Conservation (phyloP, 345 rosid species). For the Angophora floribunda region DNA sequence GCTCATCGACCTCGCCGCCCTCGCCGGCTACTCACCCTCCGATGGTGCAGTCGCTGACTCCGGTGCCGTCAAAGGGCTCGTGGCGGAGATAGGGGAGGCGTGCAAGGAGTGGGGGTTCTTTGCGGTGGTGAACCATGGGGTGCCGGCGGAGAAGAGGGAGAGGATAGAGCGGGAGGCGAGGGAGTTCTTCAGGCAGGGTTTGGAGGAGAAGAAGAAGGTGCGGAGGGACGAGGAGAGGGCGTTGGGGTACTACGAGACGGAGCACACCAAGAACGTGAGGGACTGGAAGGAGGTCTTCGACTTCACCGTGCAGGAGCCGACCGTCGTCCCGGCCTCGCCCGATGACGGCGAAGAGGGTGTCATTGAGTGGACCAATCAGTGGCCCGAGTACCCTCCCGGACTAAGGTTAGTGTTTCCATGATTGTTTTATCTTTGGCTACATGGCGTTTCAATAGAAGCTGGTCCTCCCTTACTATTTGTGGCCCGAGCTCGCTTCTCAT, state of each 20-base stretch:
- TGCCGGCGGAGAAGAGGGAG: slow-evolving; percentile 12
- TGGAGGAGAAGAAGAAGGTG: slow-evolving; percentile 41
- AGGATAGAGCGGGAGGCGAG: slow-evolving; percentile 15
- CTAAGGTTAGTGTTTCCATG: slow-evolving; percentile 18
- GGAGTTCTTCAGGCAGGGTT: slow-evolving; percentile 32
- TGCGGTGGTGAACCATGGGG: slow-evolving; percentile 24
- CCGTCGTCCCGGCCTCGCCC: slow-evolving; percentile 36
- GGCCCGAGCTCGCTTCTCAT: background rate
- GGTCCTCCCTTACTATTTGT: no score
- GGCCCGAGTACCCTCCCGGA: slow-evolving; percentile 44
- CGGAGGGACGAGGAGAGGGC: slow-evolving; percentile 39
- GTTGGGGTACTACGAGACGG: slow-evolving; percentile 51
- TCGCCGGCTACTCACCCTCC: background rate
- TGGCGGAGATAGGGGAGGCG: slow-evolving; percentile 33
- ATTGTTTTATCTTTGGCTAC: background rate
- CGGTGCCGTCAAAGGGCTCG: slow-evolving; percentile 2
- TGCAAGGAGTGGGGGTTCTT: slow-evolving; percentile 62
- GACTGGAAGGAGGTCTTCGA: slow-evolving; percentile 71
- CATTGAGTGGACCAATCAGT: slow-evolving; percentile 27
- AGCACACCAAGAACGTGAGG: slow-evolving; percentile 59
- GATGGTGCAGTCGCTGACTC: background rate
- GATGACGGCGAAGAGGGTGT: slow-evolving; percentile 16
- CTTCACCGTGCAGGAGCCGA: slow-evolving; percentile 34
- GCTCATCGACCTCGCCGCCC: slow-evolving; percentile 28
- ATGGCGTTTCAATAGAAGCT: background rate